These are phyloP conservation scores for Gymnopilus junonius DNA, from an alignment of 768 basidiomycete species.

Conservation along the genomic window DNA sequence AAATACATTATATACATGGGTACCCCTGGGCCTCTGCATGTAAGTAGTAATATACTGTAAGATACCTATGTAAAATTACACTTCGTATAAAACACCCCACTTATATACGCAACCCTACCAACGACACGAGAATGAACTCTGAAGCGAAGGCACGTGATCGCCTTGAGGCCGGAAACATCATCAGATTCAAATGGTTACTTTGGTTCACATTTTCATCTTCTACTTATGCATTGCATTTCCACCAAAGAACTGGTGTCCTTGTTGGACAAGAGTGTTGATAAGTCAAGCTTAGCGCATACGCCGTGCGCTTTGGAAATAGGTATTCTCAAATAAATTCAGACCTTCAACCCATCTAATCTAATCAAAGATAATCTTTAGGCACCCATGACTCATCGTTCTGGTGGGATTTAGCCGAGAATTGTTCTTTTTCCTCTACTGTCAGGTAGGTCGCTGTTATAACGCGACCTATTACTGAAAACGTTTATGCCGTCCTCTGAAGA, in stretches of 20 bases:
- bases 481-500: conserved; percentile 28
- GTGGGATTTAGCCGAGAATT: neutral
- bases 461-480: neutral
- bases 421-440: neutral
- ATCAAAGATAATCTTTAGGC: neutral
- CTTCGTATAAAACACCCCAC: neutral
- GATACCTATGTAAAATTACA: neutral
- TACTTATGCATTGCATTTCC: too few species aligned
- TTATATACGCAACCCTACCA: too few species aligned
- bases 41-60: neutral
- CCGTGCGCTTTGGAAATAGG: too few species aligned
- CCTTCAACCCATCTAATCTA: conserved; percentile 6
- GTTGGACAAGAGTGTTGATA: neutral
- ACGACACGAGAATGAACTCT: too few species aligned
- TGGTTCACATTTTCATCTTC: too few species aligned
- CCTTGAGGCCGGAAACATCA: too few species aligned
- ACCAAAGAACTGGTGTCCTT: too few species aligned
- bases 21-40: neutral
- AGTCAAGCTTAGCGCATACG: neutral
- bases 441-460: neutral
- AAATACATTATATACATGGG: too few species aligned
- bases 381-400: neutral
- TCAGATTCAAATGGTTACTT: too few species aligned
- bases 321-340: too few species aligned
- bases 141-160: too few species aligned